Percentiles rank a stretch among this genome's conserved stretches.
Evolutionary conservation across 306 rosid genomes (phyloP).

Genomic region (Fragaria iinumae): DNA sequence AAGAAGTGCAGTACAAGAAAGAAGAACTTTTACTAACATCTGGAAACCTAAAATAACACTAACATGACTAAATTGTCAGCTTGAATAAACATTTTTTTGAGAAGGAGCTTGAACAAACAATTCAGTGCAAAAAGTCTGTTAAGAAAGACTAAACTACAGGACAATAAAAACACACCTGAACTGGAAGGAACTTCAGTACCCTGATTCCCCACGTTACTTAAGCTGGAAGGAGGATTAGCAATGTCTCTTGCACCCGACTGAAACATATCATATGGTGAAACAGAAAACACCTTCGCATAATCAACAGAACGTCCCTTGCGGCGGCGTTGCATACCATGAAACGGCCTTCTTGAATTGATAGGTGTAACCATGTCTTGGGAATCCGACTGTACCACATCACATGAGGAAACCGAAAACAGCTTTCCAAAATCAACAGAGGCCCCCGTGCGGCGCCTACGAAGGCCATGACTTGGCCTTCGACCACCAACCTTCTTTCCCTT

Average conservation of each 20-base stretch:
- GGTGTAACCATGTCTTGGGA: slow-evolving; percentile 17
- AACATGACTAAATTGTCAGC: background rate
- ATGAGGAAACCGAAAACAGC: slow-evolving; percentile 15
- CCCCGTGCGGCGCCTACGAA: slow-evolving; percentile 20
- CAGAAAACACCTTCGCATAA: slow-evolving; percentile 18
- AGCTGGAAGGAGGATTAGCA: slow-evolving; percentile 30
- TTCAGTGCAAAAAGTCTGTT: background rate
- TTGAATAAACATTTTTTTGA: background rate
- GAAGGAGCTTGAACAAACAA: background rate
- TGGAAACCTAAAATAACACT: background rate
- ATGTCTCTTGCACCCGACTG: slow-evolving; percentile 21
- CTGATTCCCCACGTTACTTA: slow-evolving; percentile 22
- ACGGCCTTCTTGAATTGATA: slow-evolving; percentile 27
- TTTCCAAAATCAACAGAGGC: slow-evolving; percentile 17
- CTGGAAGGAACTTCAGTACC: slow-evolving; percentile 28
- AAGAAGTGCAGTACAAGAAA: background rate
- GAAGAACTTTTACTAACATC: background rate
- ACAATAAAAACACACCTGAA: slow-evolving; percentile 12
- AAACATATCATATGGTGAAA: slow-evolving; percentile 24
- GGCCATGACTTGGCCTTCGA: slow-evolving; percentile 26
- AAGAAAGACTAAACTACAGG: background rate
- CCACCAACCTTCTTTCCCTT: slow-evolving; percentile 18
- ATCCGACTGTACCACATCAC: slow-evolving; percentile 26
- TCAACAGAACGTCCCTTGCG: slow-evolving; percentile 10
- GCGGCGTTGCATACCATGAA: slow-evolving; percentile 26